Base-by-base conservation (phyloP, 2,329 filamentous ascomycete species). In the Fusarium succisae region DNA sequence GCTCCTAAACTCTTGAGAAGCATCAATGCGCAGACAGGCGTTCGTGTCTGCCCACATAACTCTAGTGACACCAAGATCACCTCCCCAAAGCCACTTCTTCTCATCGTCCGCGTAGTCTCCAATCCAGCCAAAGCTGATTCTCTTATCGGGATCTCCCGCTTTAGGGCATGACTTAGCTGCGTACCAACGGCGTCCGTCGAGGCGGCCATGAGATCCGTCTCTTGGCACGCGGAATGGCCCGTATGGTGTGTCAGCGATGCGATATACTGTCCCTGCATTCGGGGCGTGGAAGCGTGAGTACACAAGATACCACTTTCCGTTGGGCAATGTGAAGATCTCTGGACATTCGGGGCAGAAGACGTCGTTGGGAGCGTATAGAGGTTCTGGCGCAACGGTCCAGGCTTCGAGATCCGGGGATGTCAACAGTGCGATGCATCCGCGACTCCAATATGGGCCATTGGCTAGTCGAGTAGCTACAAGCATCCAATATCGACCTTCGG, bases 331-430 rank as follows among this genome's bases (percentile, higher is more conserved):
- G 59, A 82, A 82, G 32, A 83, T 73, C 75, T 83, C 81, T 17
- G 81, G 81, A n/a, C 81, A 83, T 57, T 83, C 81, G 8, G 81
- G 81, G 53, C 80, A 82, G 63, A 82, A 79, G 62, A 82, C 72
- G 64, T 83, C 80, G 64, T 79, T 81, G 38, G 81, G 81, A 1
- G 80, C 74, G 61, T 80, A 80, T 3, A 83, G 72, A 5, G 81
- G 81, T 59, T 81, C 73, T 22, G 77, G 73, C 30, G 78, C 76
- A 22, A 80, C 72, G 1, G 73, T 76, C 81, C 81, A 83, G 22
- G 50, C 60, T 4, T 80, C 74, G 15, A 83, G 75, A 64, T 82
- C 76, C 2, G 71, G 50, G 4, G 81, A 83, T 3, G 80, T 83
- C n/a, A 83, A 71, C 8, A 83, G 73, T 13, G 80, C 81, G n/a